Evolutionary conservation across 179 eudicot genomes (phyloP), one percentile per base, ranked within the genome.

Genomic region (Nepenthes alata): DNA sequence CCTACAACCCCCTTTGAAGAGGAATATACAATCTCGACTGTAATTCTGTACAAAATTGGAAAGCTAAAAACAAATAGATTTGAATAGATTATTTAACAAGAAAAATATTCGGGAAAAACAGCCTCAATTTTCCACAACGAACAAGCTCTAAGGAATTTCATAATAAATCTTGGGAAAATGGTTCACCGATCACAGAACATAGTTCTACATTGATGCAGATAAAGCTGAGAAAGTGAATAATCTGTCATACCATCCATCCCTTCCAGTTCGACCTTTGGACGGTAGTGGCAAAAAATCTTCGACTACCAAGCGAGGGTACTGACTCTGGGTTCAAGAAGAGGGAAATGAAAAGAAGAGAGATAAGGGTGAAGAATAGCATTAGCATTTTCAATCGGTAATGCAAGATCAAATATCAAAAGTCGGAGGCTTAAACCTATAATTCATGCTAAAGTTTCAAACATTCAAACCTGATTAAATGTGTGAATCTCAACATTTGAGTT

Each of bases 251-350:
- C 99, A 94, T 76, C 88, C 97, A 76, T 94, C 99, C 81, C 74
- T 90, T 75, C 97, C 80, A 53, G 82, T 62, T 64, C 73, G 74
- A 67, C 96, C 95, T 75, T 90, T 94, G 80, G 81, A 74, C 6
- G 99, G 99, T 25, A 90, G 70, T 57, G 99, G 99, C 55, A 51
- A 37, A 72, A 94, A 87, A 67, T 90, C 96, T 62, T 94, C 97
- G 75, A 69, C 87, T 49, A 85, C 97, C 74, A 90, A 67, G 70
- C 99, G 97, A 68, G 99, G 99, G 69, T 87, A 94, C 65, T 94
- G 99, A 57, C 97, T 90, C 99, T 94, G 87, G 25, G 25, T 25
- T 25, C 25, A 25, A 25, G 25, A 55, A 50, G 58, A 52, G 51
- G 44, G 25, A 25, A 57, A 64, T 50, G 44, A 60, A 70, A 47